Evolutionary conservation across 768 basidiomycete species (phyloP), one percentile per base, ranked within the genome.

Genomic region (Lactarius evosmus): DNA sequence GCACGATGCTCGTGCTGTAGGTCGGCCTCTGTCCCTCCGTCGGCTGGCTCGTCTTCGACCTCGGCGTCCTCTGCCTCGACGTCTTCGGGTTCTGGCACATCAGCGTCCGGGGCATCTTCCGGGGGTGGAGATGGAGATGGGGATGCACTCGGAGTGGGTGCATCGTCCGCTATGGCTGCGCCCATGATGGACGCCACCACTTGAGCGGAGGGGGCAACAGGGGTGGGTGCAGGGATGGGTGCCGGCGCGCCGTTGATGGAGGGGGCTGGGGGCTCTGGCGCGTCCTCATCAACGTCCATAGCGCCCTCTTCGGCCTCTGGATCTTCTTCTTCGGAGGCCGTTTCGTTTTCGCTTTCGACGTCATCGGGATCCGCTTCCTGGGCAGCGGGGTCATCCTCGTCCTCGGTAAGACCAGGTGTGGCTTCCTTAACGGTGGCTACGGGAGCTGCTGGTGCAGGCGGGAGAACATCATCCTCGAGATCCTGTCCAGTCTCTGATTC

Each of bases 1-100:
- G 87, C 87, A 25, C 92, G 82, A 72, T 92, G 89, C 0, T 88
- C 88, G 51, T 88, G 89, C 64, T 91, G 89, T 59, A 91, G 75
- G 65, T 94, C 93, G 12, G 81, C 78, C 60, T 88, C 87, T 8
- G 80, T 72, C 62, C 83, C 82, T 61, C 50, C 70, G 19, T 69
- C 70, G 11, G 55, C 71, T 8, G 73, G 75, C 33, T 56, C 68
- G 41, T 67, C 72, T n/a, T 72, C 72, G 29, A 56, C 61, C 38
- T 73, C 73, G n/a, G 44, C 54, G 41, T 67, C 71, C 33, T 72
- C 72, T 19, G 54, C 61, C 33, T 73, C 73, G 12, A 56, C 64
- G 53, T 67, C 71, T 34, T 71, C 72, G 5, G 66, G 51, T 41
- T 73, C 70, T n/a, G 58, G 65, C 12, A 61, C 65, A 22, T 52